Conservation (phyloP, 2,329 filamentous ascomycete genomes). For the Endoconidiophora laricicola region DNA sequence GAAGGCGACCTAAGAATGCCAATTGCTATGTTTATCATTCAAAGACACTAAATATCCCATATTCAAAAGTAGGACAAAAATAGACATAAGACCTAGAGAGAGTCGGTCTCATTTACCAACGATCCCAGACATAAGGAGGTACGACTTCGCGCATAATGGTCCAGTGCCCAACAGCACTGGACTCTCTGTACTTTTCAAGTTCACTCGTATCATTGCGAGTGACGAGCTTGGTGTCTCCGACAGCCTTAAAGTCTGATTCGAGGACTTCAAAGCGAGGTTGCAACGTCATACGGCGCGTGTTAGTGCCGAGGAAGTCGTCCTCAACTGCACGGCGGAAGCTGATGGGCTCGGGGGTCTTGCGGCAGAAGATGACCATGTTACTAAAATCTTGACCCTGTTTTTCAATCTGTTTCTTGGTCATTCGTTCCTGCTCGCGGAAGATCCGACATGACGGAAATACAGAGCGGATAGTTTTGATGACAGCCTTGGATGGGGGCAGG, state of each 20-base stretch:
- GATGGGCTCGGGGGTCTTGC: slow-evolving; percentile 38
- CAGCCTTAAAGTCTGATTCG: slow-evolving; percentile 29
- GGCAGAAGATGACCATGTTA: slow-evolving; percentile 94
- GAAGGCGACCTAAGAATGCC: neutral
- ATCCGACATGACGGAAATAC: slow-evolving; percentile 84
- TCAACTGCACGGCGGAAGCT: slow-evolving; percentile 49
- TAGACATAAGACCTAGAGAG: neutral
- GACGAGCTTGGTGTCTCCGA: slow-evolving; percentile 36
- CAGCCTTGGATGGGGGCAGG: slow-evolving; percentile 57
- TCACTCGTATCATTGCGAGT: slow-evolving; percentile 45
- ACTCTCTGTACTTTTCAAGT: slow-evolving; percentile 54
- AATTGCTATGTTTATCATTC: neutral
- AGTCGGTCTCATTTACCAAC: slow-evolving; percentile 43
- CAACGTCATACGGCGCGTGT: slow-evolving; percentile 52
- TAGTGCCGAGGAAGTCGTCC: slow-evolving; percentile 56
- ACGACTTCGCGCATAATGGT: slow-evolving; percentile 74
- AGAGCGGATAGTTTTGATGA: slow-evolving; percentile 64
- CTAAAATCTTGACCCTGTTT: slow-evolving; percentile 54
- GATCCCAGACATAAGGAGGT: slow-evolving; percentile 66
- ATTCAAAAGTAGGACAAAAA: neutral
- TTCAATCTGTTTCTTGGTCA: slow-evolving; percentile 30
- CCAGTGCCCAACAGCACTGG: slow-evolving; percentile 77
- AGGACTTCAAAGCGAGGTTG: slow-evolving; percentile 56
- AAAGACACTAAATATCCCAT: neutral
- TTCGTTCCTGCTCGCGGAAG: slow-evolving; percentile 59